Base-by-base conservation (phyloP, 768 basidiomycete species). In the Xerocomus spinulosus region DNA sequence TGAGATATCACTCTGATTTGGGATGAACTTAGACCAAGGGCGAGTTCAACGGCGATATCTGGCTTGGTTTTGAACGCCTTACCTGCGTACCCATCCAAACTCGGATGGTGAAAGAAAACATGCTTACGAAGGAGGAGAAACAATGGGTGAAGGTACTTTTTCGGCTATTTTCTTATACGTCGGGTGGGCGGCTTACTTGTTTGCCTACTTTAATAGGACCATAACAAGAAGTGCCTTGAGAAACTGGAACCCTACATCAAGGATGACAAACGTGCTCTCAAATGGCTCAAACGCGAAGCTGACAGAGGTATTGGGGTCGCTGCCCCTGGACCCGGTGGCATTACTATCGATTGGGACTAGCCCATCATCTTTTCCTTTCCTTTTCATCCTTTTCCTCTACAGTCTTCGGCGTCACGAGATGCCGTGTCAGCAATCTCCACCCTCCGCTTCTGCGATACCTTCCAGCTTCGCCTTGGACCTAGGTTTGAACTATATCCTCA, bases 41-140 rank as follows among this genome's bases (percentile, higher is more conserved):
- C 53, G 73, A 80, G 53, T 85, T 82, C 63, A 85, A 81, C 52
- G 85, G 84, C 23, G 74, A 82, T 57, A 70, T 79, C 21, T 97
- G 92, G 92, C 78, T 92, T 29, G 87, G 85, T 8, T 97, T 95
- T 64, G 90, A 94, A 67, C 84, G 93, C 4, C 73, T 97, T 56
- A 95, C 94, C 3, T 85, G 88, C 70, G 93, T 97, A 9, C 95
- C 95, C 4, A 96, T 97, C 59, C 87, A 93, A 67, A 87, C 88
- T 2, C 76, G 80, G 56, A 87, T 98, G 82, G 84, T 97, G 43
- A 87, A 91, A 61, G 86, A 83, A 39, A 74, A 64, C 42, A 82
- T 96, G 79, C 78, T 97, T 47, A 82, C 85, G 15, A 88, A 85
- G 62, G 85, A 87, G 51, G 92, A 97, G 72, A 85, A 80, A 53